These are phyloP conservation scores for Ophiorrhiza pumila DNA, from an alignment of 257 asterid species.

Conservation along the genomic window DNA sequence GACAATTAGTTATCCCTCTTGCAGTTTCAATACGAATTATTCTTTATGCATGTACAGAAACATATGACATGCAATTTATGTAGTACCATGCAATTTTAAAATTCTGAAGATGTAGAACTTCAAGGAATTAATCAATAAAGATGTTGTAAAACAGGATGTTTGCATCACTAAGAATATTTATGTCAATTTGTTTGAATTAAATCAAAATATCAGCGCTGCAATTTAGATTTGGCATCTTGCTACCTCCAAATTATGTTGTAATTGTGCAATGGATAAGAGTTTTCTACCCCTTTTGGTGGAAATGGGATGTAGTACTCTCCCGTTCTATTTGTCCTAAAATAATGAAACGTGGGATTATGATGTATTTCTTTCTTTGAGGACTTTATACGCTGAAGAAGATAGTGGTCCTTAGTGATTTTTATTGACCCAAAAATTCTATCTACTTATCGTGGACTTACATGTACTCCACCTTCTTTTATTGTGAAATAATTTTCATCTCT, in stretches of 20 bases:
- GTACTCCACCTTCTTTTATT: too few relatives aligned
- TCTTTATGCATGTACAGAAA: not conserved
- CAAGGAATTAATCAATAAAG: not conserved
- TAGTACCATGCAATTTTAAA: not conserved
- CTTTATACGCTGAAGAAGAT: not conserved
- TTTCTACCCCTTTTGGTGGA: too few relatives aligned
- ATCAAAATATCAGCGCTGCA: not conserved
- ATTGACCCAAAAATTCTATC: not conserved
- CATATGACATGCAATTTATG: not conserved
- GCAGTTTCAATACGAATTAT: not conserved
- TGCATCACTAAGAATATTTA: not conserved
- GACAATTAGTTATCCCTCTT: not conserved
- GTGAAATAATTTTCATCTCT: too few relatives aligned
- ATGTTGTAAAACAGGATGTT: not conserved
- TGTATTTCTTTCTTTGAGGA: not conserved
- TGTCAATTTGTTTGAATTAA: not conserved
- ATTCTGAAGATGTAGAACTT: not conserved
- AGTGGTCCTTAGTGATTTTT: not conserved
- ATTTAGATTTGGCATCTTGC: not conserved
- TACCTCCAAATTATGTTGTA: not conserved
- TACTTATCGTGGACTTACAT: not conserved
- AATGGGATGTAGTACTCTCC: too few relatives aligned
- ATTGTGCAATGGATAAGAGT: not conserved
- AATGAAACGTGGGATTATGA: not conserved
- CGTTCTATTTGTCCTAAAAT: not conserved